Conservation (phyloP, 306 rosid genomes). For the Ochetophila trinervis region DNA sequence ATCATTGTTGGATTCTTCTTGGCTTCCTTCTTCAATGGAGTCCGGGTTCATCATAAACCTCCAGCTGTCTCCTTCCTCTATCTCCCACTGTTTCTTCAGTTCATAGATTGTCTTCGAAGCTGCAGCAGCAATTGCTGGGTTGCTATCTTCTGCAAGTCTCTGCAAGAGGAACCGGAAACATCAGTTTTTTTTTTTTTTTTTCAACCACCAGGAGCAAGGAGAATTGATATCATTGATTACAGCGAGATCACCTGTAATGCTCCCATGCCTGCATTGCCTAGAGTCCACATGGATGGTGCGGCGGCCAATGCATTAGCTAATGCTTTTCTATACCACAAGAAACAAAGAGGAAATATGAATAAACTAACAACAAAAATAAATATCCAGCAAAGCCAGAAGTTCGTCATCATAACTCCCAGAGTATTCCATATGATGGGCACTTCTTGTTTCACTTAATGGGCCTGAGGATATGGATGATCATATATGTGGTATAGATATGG, state of each 20-base stretch:
- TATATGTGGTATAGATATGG: too few species aligned
- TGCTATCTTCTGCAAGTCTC: constrained; percentile 90
- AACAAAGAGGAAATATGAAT: not conserved
- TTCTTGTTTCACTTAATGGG: too few species aligned
- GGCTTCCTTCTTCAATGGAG: constrained; percentile 35
- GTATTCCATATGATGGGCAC: too few species aligned
- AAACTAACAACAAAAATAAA: not conserved
- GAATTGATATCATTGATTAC: not conserved
- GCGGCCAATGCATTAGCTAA: constrained; percentile 83
- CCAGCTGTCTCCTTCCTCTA: constrained; percentile 93
- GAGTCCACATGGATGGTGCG: constrained; percentile 97
- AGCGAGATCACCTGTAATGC: constrained; percentile 66
- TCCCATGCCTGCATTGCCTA: constrained; percentile 98
- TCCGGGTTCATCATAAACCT: constrained; percentile 65
- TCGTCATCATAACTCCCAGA: too few species aligned
- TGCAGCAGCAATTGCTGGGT: constrained; percentile 78
- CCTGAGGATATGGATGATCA: too few species aligned
- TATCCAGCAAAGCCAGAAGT: not conserved
- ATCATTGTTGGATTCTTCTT: constrained; percentile 35
- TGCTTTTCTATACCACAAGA: constrained; percentile 52
- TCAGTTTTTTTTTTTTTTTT: constrained; percentile 17
- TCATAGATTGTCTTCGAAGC: constrained; percentile 81
- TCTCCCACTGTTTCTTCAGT: constrained; percentile 96
- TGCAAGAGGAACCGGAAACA: constrained; percentile 32
- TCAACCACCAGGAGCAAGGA: not conserved